Percentiles rank a stretch among this genome's conserved stretches.
Conservation (phyloP, 2,329 filamentous ascomycete species). For the Apiospora aurea region DNA sequence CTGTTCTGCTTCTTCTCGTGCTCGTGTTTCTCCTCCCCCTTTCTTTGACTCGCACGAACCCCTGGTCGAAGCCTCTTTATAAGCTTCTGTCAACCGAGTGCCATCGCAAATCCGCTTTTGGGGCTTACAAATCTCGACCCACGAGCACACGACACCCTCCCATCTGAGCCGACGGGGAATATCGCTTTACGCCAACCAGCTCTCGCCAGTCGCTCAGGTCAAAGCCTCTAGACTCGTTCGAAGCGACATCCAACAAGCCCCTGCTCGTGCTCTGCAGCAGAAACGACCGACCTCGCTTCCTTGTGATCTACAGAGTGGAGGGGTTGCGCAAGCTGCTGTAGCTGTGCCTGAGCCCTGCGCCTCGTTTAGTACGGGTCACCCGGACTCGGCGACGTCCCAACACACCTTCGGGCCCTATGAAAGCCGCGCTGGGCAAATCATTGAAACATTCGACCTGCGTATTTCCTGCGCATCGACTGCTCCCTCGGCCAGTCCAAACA, state of each 20-base stretch:
- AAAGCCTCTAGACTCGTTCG: neutral
- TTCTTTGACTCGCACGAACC: neutral
- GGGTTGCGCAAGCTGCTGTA: neutral
- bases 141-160: constrained; percentile 20
- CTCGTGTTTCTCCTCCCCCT: neutral
- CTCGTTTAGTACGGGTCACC: constrained; percentile 22
- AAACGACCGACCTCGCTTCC: neutral
- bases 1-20: neutral
- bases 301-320: constrained; percentile 5
- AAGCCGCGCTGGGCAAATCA: constrained; percentile 19
- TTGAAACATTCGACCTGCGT: constrained; percentile 22
- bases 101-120: neutral
- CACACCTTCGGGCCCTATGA: constrained; percentile 23
- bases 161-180: constrained; percentile 12
- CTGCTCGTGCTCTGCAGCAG: neutral
- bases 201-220: neutral
- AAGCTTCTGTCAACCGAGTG: constrained; percentile 5
- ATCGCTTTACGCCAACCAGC: neutral
- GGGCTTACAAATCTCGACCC: constrained; percentile 10
- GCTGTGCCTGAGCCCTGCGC: constrained; percentile 15
- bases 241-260: constrained; percentile 1
- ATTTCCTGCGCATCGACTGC: constrained; percentile 9
- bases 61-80: constrained; percentile 2
- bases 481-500: neutral
- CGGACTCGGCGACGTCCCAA: constrained; percentile 7